phyloP scores from a whole-genome alignment of 2,329 filamentous ascomycete species.

The Kalmusia sp. region DNA sequence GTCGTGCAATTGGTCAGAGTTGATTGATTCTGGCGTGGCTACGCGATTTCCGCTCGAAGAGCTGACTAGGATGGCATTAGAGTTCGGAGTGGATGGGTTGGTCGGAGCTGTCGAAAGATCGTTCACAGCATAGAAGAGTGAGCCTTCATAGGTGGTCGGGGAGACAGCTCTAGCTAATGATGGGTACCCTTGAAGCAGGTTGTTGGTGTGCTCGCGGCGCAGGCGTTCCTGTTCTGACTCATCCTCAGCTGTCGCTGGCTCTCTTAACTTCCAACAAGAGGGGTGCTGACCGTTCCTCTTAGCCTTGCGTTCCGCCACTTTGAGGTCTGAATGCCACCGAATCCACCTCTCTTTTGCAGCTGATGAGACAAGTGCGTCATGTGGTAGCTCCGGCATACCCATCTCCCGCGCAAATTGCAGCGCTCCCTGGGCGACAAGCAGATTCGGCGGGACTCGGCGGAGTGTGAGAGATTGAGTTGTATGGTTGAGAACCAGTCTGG shows the following conservation, averaged over 20 bases:
- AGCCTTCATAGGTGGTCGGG: conserved; percentile 32
- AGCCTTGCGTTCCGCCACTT: conserved; percentile 62
- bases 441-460: conserved; percentile 88
- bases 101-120: conserved; percentile 20
- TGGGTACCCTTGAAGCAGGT: conserved; percentile 29
- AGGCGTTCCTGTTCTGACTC: conserved; percentile 39
- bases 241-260: conserved; percentile 31
- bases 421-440: conserved; percentile 86
- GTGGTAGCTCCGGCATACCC: conserved; percentile 74
- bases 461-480: conserved; percentile 81
- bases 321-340: conserved; percentile 77
- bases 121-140: conserved; percentile 20
- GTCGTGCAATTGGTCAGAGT: conserved; percentile 11
- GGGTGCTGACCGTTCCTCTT: conserved; percentile 36
- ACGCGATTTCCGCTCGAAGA: conserved; percentile 25
- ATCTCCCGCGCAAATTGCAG: conserved; percentile 84
- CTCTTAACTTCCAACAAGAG: conserved; percentile 34
- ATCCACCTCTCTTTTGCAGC: conserved; percentile 79
- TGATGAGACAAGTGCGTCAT: conserved; percentile 80
- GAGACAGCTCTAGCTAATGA: conserved; percentile 21
- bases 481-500: conserved; percentile 80
- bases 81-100: conserved; percentile 22
- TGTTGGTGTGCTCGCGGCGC: conserved; percentile 48
- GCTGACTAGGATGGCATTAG: conserved; percentile 26
- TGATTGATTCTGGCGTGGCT: conserved; percentile 21